Evolutionary conservation across 371 early-diverging fungal genomes (phyloP).

Genomic region (Rhizopus arrhizus): DNA sequence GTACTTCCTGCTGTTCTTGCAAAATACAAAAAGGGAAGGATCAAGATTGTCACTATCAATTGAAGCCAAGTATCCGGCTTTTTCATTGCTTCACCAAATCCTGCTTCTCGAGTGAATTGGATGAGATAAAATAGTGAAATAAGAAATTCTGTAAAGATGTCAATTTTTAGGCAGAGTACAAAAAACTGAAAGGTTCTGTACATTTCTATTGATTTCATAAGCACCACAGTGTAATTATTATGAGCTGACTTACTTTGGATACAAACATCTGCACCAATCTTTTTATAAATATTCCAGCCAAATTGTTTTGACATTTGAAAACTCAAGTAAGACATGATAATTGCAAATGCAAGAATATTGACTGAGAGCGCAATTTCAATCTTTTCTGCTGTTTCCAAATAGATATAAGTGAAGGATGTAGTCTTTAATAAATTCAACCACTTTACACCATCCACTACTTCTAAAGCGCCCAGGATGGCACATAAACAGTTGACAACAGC

Average conservation of each 20-base stretch:
- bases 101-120: conserved; percentile 30
- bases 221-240: background rate
- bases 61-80: conserved; percentile 35
- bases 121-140: conserved; percentile 53
- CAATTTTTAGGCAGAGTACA: conserved; percentile 49
- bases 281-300: conserved; percentile 45
- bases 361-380: conserved; percentile 48
- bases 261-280: conserved; percentile 38
- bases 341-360: conserved; percentile 36
- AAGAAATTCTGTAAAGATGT: conserved; percentile 48
- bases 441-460: conserved; percentile 50
- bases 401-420: conserved; percentile 22
- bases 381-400: conserved; percentile 38
- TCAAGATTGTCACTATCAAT: conserved; percentile 39
- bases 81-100: conserved; percentile 27
- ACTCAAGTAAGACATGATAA: conserved; percentile 34
- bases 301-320: conserved; percentile 39
- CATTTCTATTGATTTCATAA: conserved; percentile 35
- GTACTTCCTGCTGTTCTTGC: conserved; percentile 34
- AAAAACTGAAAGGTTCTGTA: conserved; percentile 54
- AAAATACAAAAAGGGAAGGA: conserved; percentile 51
- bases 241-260: conserved; percentile 28
- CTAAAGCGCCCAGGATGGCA: conserved; percentile 45
- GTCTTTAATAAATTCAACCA: conserved; percentile 36
- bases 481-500: conserved; percentile 50